Base-by-base conservation (phyloP, 78 protist genomes). In the Cavenderia fasciculata region DNA sequence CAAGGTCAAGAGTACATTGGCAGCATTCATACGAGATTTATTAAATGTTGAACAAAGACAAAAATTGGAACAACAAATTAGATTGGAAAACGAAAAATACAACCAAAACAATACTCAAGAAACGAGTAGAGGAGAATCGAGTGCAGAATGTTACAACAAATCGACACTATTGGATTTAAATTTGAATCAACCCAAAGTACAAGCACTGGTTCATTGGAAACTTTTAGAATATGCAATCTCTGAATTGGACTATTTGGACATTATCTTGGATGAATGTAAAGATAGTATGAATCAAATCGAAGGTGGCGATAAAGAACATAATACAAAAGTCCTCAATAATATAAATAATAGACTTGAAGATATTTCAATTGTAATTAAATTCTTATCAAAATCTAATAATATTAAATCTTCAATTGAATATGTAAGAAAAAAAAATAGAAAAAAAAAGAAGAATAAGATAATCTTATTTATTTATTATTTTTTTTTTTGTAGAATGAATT, bases 231-330 rank as follows among this genome's bases (percentile, higher is more conserved):
- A 68, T 82, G 36, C 66, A 12, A 82, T 82, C n/a, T 16, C 36
- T 43, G 89, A 82, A 43, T 56, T 82, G 44, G 77, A 82, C 68
- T 52, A 52, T 38, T 31, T 68, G 18, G 89, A 82, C 18, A 51
- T 27, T 68, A 14, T 56, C 23, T 82, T 51, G 23, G 61, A 82
- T 27, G 21, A 52, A n/a, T 40, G 66, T 29, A 33, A 65, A 66
- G 75, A 78, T 10, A 82, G n/a, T n/a, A n/a, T n/a, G n/a, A n/a
- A n/a, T n/a, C n/a, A n/a, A n/a, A n/a, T n/a, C n/a, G n/a, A n/a
- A n/a, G n/a, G n/a, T n/a, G n/a, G n/a, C n/a, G n/a, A 72, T 54
- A 18, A 6, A 72, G 33, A 49, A 51, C 40, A 72, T 36, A 54
- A 72, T 52, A 34, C 29, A 52, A 72, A 72, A 72, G 2, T 52